Conservation (phyloP, 768 basidiomycete species). For the Mycena crocata region DNA sequence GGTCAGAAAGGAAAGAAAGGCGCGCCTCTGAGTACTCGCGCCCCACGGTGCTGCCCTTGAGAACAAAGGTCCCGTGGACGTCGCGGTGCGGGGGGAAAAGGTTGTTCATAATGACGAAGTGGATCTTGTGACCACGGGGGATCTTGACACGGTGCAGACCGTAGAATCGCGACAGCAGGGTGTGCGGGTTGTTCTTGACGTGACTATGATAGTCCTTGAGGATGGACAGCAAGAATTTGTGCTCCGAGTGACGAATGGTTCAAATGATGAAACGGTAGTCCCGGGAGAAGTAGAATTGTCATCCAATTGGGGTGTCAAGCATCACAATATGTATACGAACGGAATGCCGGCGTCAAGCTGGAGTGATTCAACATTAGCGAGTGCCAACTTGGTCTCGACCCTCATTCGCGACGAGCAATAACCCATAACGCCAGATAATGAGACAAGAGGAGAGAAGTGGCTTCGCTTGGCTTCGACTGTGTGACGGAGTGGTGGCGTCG, state of each 20-base stretch:
- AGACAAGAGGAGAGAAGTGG: too few species aligned
- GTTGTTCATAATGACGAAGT: constrained; percentile 99
- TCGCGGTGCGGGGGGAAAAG: constrained; percentile 98
- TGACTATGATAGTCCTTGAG: constrained; percentile 88
- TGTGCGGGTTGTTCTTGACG: constrained; percentile 91
- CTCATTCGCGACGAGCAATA: too few species aligned
- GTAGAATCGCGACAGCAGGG: constrained; percentile 93
- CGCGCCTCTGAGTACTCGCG: constrained; percentile 90
- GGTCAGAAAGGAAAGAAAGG: too few species aligned
- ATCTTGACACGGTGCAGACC: constrained; percentile 98
- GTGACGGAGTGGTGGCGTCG: too few species aligned
- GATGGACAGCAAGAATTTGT: constrained; percentile 90
- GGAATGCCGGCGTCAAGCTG: too few species aligned
- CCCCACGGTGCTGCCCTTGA: constrained; percentile 95
- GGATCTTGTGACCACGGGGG: constrained; percentile 93
- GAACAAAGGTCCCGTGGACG: constrained; percentile 96
- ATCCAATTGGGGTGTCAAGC: too few species aligned
- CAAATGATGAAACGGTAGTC: constrained; percentile 99
- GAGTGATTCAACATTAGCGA: too few species aligned
- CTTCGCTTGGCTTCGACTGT: too few species aligned
- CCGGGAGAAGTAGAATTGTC: constrained; percentile 99
- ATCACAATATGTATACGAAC: too few species aligned
- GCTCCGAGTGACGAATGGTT: constrained; percentile 94
- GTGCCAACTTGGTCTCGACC: too few species aligned
- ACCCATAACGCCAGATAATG: too few species aligned